Evolutionary conservation across 2,329 filamentous ascomycete species (phyloP).

Genomic region (Paraphaeosphaeria minitans): DNA sequence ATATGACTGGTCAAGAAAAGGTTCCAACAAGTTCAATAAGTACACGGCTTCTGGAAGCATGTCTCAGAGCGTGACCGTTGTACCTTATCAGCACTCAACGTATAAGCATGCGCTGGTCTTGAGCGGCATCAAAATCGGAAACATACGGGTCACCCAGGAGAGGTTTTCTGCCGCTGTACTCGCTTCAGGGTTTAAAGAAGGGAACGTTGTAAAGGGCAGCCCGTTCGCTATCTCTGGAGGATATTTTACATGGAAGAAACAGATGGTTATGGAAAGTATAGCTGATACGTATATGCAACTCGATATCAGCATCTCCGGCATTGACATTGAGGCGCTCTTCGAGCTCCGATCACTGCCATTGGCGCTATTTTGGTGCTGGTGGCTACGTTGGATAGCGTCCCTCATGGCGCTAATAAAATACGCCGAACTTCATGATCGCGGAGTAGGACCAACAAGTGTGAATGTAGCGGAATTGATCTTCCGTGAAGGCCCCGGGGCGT

Average conservation of each 20-base stretch:
- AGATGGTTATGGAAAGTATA: not conserved
- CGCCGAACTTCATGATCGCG: not conserved
- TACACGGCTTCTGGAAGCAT: conserved; percentile 1
- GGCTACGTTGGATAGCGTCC: conserved; percentile 6
- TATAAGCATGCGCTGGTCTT: not conserved
- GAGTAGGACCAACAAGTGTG: not conserved
- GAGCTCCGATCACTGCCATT: conserved; percentile 1
- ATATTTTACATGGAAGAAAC: not conserved
- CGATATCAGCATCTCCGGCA: not conserved
- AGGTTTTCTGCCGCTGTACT: not conserved
- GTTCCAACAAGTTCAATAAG: not conserved
- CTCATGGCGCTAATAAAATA: conserved; percentile 1
- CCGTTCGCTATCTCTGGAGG: not conserved
- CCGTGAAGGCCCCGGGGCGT: not conserved
- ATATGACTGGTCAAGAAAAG: conserved; percentile 6
- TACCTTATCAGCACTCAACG: not conserved
- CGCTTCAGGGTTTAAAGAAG: conserved; percentile 1
- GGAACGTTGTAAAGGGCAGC: not conserved
- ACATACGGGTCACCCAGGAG: not conserved
- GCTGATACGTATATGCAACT: not conserved
- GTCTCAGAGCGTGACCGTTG: conserved; percentile 1
- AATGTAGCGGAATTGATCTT: not conserved
- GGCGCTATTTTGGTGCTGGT: conserved; percentile 10
- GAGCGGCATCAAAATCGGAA: not conserved
- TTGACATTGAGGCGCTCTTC: not conserved